phyloP scores from a whole-genome alignment of 768 basidiomycete species.

The Russula virescens region DNA sequence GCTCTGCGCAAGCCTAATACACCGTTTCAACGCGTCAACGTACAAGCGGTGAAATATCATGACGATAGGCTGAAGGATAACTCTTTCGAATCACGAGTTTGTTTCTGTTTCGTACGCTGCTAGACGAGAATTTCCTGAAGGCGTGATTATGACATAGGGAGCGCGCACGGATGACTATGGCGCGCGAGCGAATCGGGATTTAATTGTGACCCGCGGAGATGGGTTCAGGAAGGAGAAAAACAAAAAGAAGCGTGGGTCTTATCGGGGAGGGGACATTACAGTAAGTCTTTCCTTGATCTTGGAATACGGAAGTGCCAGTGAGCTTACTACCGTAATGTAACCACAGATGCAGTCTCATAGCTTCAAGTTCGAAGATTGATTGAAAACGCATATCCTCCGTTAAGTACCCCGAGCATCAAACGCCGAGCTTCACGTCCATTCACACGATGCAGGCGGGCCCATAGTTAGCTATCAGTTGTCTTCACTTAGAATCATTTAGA shows the following conservation, averaged over 20 bases:
- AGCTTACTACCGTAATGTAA: neutral
- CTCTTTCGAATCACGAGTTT: conserved; percentile 73
- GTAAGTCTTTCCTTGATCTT: conserved; percentile 34
- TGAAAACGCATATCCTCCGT: conserved; percentile 12
- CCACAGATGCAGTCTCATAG: conserved; percentile 73
- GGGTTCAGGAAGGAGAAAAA: conserved; percentile 99
- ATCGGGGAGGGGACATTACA: conserved; percentile 92
- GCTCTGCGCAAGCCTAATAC: conserved; percentile 41
- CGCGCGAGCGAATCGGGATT: conserved; percentile 72
- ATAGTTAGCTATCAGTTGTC: neutral
- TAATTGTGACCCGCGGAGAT: conserved; percentile 89
- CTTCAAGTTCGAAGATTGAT: conserved; percentile 73
- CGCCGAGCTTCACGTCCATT: neutral
- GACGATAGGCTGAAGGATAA: conserved; percentile 60
- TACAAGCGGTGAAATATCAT: conserved; percentile 46
- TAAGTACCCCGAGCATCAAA: neutral
- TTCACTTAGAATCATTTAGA: neutral
- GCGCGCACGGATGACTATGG: conserved; percentile 80
- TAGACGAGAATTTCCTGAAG: conserved; percentile 6
- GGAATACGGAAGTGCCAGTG: neutral
- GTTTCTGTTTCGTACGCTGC: conserved; percentile 24
- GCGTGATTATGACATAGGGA: conserved; percentile 38
- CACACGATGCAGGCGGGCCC: neutral
- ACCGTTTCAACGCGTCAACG: conserved; percentile 78
- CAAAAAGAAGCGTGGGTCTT: conserved; percentile 97